These are phyloP conservation scores for Linnemannia hyalina DNA, from an alignment of 192 early-diverging fungal species.

Conservation along the genomic window DNA sequence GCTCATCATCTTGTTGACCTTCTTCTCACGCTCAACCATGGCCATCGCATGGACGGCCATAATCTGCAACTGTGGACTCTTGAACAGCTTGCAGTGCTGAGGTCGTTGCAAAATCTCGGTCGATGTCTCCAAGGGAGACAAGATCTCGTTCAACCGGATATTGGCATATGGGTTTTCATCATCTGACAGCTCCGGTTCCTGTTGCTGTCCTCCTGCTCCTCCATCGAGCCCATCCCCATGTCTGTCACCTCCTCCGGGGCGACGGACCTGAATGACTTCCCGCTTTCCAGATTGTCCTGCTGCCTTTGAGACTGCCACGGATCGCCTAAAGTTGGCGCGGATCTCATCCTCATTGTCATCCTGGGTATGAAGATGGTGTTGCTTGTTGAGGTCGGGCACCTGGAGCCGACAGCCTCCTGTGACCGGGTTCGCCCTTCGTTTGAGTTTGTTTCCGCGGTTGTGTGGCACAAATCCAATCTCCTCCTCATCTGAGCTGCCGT, in stretches of 20 bases:
- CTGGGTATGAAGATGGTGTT: constrained; percentile 33
- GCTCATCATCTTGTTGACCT: constrained; percentile 69
- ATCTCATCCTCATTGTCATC: constrained; percentile 39
- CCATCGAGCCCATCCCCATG: constrained; percentile 56
- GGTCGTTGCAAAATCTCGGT: constrained; percentile 64
- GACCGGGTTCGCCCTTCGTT: constrained; percentile 60
- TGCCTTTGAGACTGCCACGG: constrained; percentile 25
- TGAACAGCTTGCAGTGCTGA: constrained; percentile 66
- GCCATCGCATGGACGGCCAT: constrained; percentile 69
- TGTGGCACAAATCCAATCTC: constrained; percentile 70
- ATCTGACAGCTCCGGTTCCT: constrained; percentile 55
- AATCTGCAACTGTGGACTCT: constrained; percentile 65
- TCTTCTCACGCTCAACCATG: constrained; percentile 75
- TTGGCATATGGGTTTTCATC: constrained; percentile 74
- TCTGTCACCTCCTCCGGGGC: neutral
- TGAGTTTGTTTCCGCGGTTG: constrained; percentile 81
- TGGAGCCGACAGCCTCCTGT: constrained; percentile 62
- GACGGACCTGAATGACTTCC: constrained; percentile 28
- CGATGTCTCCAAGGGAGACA: constrained; percentile 67
- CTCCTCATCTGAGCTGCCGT: constrained; percentile 40
- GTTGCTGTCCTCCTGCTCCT: constrained; percentile 13
- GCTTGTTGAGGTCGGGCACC: constrained; percentile 50
- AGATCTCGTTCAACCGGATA: constrained; percentile 71
- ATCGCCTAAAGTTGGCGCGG: constrained; percentile 22
- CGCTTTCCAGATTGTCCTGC: constrained; percentile 21